These are phyloP conservation scores for Lasiosphaeria hispida DNA, from an alignment of 495 filamentous ascomycete species.

Conservation along the genomic window DNA sequence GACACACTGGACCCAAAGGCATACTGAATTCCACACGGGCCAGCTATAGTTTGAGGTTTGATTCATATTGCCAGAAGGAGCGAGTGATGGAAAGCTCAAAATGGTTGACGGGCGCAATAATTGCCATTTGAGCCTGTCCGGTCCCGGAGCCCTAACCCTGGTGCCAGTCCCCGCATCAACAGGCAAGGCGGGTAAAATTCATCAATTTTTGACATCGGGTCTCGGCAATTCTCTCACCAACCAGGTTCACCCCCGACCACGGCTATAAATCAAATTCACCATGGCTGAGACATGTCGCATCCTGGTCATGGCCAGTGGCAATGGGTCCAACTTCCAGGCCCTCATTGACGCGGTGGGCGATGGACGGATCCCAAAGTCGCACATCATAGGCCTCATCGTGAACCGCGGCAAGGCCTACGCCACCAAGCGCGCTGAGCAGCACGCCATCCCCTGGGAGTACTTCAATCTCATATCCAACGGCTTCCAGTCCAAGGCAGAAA, in stretches of 20 bases:
- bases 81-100: too few species aligned
- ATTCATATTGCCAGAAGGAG: too few species aligned
- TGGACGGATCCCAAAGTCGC: conserved; percentile 54
- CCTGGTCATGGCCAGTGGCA: conserved; percentile 58
- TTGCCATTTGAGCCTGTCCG: too few species aligned
- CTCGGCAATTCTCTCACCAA: background rate
- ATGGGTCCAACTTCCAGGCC: conserved; percentile 86
- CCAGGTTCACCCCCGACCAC: background rate
- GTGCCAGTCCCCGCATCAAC: too few species aligned
- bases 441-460: conserved; percentile 75
- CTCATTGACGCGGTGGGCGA: conserved; percentile 71
- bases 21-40: too few species aligned
- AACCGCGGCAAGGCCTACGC: conserved; percentile 82
- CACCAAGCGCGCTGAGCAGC: conserved; percentile 65
- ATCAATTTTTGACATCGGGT: too few species aligned
- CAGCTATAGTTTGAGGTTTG: too few species aligned
- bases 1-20: too few species aligned
- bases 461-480: conserved; percentile 74
- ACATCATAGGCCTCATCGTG: conserved; percentile 74
- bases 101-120: too few species aligned
- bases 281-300: conserved; percentile 36
- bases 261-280: background rate
- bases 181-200: too few species aligned
- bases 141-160: too few species aligned
- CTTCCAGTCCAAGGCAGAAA: conserved; percentile 54